Conservation (phyloP, 2,329 filamentous ascomycete species). For the Paraphoma chrysanthemicola region DNA sequence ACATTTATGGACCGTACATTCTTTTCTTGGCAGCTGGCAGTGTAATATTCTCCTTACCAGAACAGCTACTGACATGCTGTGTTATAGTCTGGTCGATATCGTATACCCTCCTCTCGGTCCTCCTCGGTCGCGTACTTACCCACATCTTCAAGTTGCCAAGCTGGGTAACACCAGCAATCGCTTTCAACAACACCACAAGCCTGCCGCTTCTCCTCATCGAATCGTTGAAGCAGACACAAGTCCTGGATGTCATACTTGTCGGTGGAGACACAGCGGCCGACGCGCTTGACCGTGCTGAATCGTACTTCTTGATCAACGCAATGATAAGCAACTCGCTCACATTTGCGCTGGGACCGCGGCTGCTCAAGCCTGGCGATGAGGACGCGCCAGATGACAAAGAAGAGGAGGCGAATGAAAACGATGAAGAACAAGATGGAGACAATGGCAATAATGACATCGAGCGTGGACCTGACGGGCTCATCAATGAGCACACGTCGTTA, state of each 20-base stretch:
- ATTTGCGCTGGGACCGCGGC: slow-evolving; percentile 67
- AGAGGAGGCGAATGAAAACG: slow-evolving; percentile 12
- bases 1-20: no score
- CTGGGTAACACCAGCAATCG: slow-evolving; percentile 62
- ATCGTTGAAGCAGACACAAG: slow-evolving; percentile 63
- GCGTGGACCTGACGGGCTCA: slow-evolving; percentile 30
- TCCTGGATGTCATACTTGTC: slow-evolving; percentile 59
- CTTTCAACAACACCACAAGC: slow-evolving; percentile 66
- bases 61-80: background rate
- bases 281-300: slow-evolving; percentile 66
- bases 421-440: slow-evolving; percentile 21
- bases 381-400: slow-evolving; percentile 47
- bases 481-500: slow-evolving; percentile 60
- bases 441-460: slow-evolving; percentile 27
- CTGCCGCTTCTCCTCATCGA: slow-evolving; percentile 61
- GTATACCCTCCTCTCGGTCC: slow-evolving; percentile 59
- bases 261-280: slow-evolving; percentile 51
- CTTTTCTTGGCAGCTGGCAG: no score
- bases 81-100: slow-evolving; percentile 58
- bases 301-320: slow-evolving; percentile 71
- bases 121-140: slow-evolving; percentile 53
- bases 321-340: slow-evolving; percentile 69
- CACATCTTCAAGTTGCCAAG: slow-evolving; percentile 57
- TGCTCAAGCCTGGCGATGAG: slow-evolving; percentile 59
- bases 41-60: no score